These are phyloP conservation scores for Sphenostylis stenocarpa DNA, from an alignment of 306 rosid species.

Conservation along the genomic window DNA sequence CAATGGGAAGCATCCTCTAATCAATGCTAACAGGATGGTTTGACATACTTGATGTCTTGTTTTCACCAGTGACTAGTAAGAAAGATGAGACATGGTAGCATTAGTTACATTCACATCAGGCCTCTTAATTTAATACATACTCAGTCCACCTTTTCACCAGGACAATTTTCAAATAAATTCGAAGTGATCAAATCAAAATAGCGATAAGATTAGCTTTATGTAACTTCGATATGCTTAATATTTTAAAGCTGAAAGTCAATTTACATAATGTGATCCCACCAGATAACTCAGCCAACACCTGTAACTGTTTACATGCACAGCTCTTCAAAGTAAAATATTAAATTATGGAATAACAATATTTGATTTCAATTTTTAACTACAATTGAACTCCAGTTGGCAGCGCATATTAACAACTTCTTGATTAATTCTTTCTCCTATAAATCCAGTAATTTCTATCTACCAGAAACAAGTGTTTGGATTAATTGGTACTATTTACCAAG, in stretches of 20 bases:
- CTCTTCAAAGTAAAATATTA: background rate
- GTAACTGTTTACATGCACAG: background rate
- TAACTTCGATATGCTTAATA: background rate
- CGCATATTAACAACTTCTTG: background rate
- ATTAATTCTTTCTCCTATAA: background rate
- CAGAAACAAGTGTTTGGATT: background rate
- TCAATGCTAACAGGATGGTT: background rate
- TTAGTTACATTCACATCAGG: background rate
- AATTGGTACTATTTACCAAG: background rate
- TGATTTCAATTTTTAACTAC: background rate
- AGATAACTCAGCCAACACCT: background rate
- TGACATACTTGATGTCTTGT: background rate
- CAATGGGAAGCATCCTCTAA: background rate
- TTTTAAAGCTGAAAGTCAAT: background rate
- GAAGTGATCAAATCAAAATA: background rate
- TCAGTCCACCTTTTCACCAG: background rate
- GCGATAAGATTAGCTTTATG: background rate
- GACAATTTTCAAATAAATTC: background rate
- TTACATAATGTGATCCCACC: background rate
- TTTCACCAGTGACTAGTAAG: background rate
- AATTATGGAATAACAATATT: background rate
- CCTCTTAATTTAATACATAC: background rate
- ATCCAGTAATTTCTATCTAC: slow-evolving; percentile 12
- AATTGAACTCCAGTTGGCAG: background rate
- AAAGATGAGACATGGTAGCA: background rate